Percentiles rank a stretch among this genome's conserved stretches.
Evolutionary conservation across 2,329 filamentous ascomycete species (phyloP).

Genomic region (Fusarium continuum): DNA sequence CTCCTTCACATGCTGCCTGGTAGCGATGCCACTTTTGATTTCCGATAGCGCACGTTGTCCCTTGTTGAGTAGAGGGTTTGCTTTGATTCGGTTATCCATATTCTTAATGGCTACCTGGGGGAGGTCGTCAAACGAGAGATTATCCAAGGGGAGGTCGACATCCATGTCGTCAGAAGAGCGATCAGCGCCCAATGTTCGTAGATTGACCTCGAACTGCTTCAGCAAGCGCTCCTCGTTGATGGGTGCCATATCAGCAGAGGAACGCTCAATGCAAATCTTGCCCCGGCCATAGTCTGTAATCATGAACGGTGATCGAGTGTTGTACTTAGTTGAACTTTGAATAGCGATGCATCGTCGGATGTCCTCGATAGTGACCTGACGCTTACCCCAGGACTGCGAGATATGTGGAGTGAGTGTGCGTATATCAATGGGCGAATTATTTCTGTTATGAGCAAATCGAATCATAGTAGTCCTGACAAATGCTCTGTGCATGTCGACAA

Average conservation of each 20-base stretch:
- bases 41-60: slow-evolving; percentile 75
- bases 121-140: slow-evolving; percentile 61
- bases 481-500: slow-evolving; percentile 70
- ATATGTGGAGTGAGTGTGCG: slow-evolving; percentile 68
- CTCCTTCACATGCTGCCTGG: slow-evolving; percentile 60
- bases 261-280: slow-evolving; percentile 68
- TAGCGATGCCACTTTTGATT: slow-evolving; percentile 68
- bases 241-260: slow-evolving; percentile 48
- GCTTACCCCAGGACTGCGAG: slow-evolving; percentile 76
- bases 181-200: slow-evolving; percentile 58
- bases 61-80: slow-evolving; percentile 68
- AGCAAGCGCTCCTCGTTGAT: slow-evolving; percentile 64
- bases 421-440: slow-evolving; percentile 69
- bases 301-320: slow-evolving; percentile 51
- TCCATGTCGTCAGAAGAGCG: slow-evolving; percentile 38
- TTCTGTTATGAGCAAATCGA: slow-evolving; percentile 75
- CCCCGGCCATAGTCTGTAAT: slow-evolving; percentile 63
- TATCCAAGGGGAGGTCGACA: slow-evolving; percentile 42
- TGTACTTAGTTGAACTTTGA: slow-evolving; percentile 53
- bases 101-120: slow-evolving; percentile 50
- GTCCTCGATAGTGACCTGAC: slow-evolving; percentile 71
- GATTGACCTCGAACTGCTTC: slow-evolving; percentile 61
- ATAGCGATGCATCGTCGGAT: slow-evolving; percentile 73
- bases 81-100: slow-evolving; percentile 50
- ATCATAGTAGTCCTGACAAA: slow-evolving; percentile 75